Evolutionary conservation across 192 early-diverging fungal species (phyloP), one percentile per base, ranked within the genome.

Genomic region (Coemansia sp.): DNA sequence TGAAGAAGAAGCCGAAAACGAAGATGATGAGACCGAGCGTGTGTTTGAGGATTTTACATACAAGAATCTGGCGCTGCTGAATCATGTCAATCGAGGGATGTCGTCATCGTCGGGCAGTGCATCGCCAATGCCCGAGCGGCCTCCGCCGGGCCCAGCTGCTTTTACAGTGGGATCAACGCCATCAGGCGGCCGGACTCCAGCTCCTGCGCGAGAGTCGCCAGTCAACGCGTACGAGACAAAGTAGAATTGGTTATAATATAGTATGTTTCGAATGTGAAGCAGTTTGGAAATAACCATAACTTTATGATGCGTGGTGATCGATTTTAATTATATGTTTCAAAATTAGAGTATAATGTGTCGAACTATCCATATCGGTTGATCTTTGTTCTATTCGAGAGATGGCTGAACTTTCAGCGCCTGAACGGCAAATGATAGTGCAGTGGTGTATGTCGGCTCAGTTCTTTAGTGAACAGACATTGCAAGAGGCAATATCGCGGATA

Each of bases 31-130:
- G 9, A 48, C 65, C 1, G 79, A 81, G 63, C 69, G 73, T 4
- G 79, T 70, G 53, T 87, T 87, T 67, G 86, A 87, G 52, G 81
- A 83, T 56, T 87, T 87, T 67, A 73, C 83, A 25, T 87, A 85
- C 70, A 87, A 87, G 63, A 87, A 87, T 67, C 73, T 87, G 38
- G 84, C 83, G 0, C 60, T 87, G 28, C 64, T 87, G 48, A 85
- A 81, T 65, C 79, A 87, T 36, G 86, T 87, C 56, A 87, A 87
- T 66, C 83, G 81, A 67, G 86, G 83, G 36, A 77, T 85, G 14
- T 83, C 83, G 53, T 82, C 81, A 60, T 81, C 68, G 15, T 73
- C 76, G 4, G 73, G 73, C 9, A 56, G 64, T 24, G 58, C 58
- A 11, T 70, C 67, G 42, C 70, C 74, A 5, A 26, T 56, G 40